Base-by-base conservation (phyloP, 139 green algal species). In the Closterium sp. region DNA sequence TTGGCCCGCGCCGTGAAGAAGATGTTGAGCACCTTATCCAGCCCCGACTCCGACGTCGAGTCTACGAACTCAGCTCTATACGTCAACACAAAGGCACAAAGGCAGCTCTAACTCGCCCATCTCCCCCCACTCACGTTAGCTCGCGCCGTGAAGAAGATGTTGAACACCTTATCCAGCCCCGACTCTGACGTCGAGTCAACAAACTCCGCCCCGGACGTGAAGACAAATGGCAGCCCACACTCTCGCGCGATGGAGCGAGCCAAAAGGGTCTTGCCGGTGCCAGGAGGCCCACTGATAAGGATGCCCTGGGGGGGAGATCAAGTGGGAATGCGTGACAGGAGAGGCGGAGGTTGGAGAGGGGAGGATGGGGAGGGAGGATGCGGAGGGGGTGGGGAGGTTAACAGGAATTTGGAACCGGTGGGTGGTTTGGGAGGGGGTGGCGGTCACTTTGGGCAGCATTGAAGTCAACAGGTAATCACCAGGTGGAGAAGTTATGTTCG, bases 181-280 rank as follows among this genome's bases (percentile, higher is more conserved):
- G 4, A 96, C 97, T 0, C 96, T 91, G 2, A 97, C 96, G 81
- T 98, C 97, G 95, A 98, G 33, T 99, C 97, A 2, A 91, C 23
- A 31, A 91, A 87, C 88, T 91, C 88, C 28, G 95, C 97, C 55
- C 97, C 97, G 5, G 94, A 96, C 0, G 96, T 95, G 0, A 97
- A 95, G 36, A 99, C 96, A 95, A 99, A 99, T n/a, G 89, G 81
- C 28, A 97, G 95, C 25, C 93, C 92, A 16, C 95, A 95, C 91
- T 97, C 95, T 2, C 95, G 95, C 4, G 96, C 95, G 33, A 97
- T 95, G 10, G 97, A 97, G 2, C 96, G 91, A 7, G 97, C 97
- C 36, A 99, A 94, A 96, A 99, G 97, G 34, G 97, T 99, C 94
- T 99, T 99, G 84, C 97, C 97, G 0, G 97, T 99, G 34, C 97